Evolutionary conservation across 352 stramenopile species (phyloP), one percentile per base, ranked within the genome.

Genomic region (Globisporangium uncinulatum): DNA sequence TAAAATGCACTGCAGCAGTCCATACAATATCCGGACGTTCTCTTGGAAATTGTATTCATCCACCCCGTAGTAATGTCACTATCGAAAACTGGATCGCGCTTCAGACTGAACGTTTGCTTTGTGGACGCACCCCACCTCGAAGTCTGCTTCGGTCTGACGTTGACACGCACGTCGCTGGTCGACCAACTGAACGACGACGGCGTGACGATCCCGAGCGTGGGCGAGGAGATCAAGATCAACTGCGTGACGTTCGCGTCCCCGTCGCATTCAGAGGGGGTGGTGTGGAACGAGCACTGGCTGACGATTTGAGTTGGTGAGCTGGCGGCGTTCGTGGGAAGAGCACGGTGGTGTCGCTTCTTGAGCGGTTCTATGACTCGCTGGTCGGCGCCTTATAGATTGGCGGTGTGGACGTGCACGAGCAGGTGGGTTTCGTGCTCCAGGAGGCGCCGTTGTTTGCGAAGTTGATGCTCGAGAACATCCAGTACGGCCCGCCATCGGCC

Each of bases 361-460:
- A 57, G 39, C 29, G 39, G 13, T 57, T 57, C 51, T 57, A 57
- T 10, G 51, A 34, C 64, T 77, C 96, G 6, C 57, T 73, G 0
- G 58, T 49, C 13, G 75, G 71, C 1, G 51, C 52, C 3, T 71
- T 86, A 7, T 58, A 79, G 21, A 29, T 29, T n/a, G 24, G 4
- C 24, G 1, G 24, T 29, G 24, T 59, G 36, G 57, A 85, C 62
- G 70, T 95, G 11, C 73, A 90, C 21, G 58, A 66, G 15, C 54
- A 73, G 20, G 85, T 98, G 44, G 94, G 91, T 10, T 79, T 98
- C 14, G 92, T 98, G 0, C 84, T 90, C 0, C 95, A 99, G 56
- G 68, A 82, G 67, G 73, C 19, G n/a, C 46, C 46, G 47, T 53
- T 71, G 21, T 68, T 70, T 52, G 24, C 51, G 21, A 62, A 54